These are phyloP conservation scores for Emydomyces testavorans DNA, from an alignment of 2,329 filamentous ascomycete species.

Conservation along the genomic window DNA sequence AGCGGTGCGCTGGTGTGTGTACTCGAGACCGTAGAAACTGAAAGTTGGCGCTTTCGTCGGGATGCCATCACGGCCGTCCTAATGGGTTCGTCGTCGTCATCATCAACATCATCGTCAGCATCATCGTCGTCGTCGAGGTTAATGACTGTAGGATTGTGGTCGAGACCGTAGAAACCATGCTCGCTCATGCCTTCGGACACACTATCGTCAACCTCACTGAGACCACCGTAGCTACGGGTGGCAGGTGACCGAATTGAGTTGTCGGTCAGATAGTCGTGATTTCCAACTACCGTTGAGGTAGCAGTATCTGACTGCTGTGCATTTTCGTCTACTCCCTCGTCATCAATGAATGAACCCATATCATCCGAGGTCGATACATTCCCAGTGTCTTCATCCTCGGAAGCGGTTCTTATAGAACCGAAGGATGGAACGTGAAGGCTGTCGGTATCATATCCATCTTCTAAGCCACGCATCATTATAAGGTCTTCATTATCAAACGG, in stretches of 20 bases:
- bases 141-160: background rate
- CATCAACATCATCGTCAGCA: constrained; percentile 8
- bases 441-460: background rate
- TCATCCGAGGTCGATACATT: constrained; percentile 16
- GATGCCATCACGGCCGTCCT: constrained; percentile 1
- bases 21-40: background rate
- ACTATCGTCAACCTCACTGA: constrained; percentile 23
- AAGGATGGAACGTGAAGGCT: background rate
- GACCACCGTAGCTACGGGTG: constrained; percentile 17
- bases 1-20: background rate
- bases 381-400: constrained; percentile 18
- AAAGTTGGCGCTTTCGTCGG: constrained; percentile 1
- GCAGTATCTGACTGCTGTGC: constrained; percentile 8
- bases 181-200: constrained; percentile 4
- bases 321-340: constrained; percentile 14
- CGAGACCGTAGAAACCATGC: background rate
- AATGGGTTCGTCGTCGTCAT: constrained; percentile 14
- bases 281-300: constrained; percentile 18
- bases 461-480: background rate
- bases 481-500: background rate
- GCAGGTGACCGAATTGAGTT: constrained; percentile 9
- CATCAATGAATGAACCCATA: constrained; percentile 18
- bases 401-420: background rate
- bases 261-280: constrained; percentile 11
- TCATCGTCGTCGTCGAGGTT: constrained; percentile 5